Percentiles rank a stretch among this genome's conserved stretches.
phyloP scores from a whole-genome alignment of 352 stramenopile genomes.

The Globisporangium megalacanthum region DNA sequence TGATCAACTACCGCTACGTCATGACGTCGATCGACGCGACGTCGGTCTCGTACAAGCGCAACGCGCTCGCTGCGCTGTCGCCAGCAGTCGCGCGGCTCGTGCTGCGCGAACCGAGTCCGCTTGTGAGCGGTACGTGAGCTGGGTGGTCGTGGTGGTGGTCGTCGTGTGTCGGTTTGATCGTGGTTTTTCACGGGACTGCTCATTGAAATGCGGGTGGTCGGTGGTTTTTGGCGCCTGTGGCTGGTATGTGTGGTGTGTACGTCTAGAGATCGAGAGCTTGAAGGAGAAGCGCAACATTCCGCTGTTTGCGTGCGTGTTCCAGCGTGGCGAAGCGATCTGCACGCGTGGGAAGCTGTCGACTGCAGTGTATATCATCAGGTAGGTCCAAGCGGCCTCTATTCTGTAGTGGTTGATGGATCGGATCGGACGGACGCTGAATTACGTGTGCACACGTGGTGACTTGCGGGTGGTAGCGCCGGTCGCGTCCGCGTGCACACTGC shows the following conservation, averaged over 20 bases:
- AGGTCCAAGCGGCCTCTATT: slow-evolving; percentile 8
- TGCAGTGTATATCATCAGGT: slow-evolving; percentile 82
- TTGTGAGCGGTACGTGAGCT: slow-evolving; percentile 51
- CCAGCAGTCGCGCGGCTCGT: slow-evolving; percentile 49
- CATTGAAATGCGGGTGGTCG: neutral
- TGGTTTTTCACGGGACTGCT: neutral
- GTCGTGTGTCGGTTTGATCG: neutral
- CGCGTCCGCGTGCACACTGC: slow-evolving; percentile 61
- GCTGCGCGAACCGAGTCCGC: slow-evolving; percentile 39
- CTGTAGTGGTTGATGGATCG: neutral
- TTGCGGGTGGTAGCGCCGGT: slow-evolving; percentile 32
- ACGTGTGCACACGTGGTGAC: too few species aligned
- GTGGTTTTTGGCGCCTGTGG: neutral
- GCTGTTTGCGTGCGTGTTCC: slow-evolving; percentile 67
- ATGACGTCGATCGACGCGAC: slow-evolving; percentile 76
- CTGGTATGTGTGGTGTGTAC: slow-evolving; percentile 5
- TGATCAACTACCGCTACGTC: slow-evolving; percentile 88
- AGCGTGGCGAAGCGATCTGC: slow-evolving; percentile 54
- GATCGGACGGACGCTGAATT: too few species aligned
- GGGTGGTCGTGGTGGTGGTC: too few species aligned
- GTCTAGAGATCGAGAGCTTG: slow-evolving; percentile 42
- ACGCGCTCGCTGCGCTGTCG: slow-evolving; percentile 59
- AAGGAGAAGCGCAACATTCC: slow-evolving; percentile 45
- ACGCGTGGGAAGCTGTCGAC: slow-evolving; percentile 55
- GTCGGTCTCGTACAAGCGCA: slow-evolving; percentile 75